phyloP scores from a whole-genome alignment of 2,329 filamentous ascomycete species.

The Teratosphaeria nubilosa region DNA sequence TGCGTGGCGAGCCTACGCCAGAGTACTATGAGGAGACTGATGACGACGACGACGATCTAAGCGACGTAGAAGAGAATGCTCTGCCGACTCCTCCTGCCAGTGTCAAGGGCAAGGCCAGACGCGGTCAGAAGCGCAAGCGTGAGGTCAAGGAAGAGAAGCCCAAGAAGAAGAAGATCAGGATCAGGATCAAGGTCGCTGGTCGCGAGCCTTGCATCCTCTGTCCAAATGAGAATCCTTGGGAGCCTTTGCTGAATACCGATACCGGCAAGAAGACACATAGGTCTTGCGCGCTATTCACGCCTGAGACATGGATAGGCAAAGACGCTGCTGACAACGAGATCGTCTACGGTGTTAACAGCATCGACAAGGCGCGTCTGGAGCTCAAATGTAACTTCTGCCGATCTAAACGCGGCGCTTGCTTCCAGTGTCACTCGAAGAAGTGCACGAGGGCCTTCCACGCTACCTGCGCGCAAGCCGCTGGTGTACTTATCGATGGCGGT shows the following conservation, averaged over 20 bases:
- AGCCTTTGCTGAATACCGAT: constrained; percentile 77
- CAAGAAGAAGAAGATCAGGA: constrained; percentile 63
- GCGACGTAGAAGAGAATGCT: constrained; percentile 45
- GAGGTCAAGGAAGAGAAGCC: constrained; percentile 38
- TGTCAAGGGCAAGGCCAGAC: constrained; percentile 57
- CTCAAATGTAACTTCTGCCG: constrained; percentile 93
- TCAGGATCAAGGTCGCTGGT: constrained; percentile 59
- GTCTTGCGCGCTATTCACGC: constrained; percentile 80
- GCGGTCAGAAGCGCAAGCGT: constrained; percentile 58
- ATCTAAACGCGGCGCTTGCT: constrained; percentile 88
- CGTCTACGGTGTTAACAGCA: constrained; percentile 67
- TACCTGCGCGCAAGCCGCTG: constrained; percentile 84
- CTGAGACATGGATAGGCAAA: constrained; percentile 76
- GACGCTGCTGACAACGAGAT: constrained; percentile 57
- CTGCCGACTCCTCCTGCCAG: constrained; percentile 70
- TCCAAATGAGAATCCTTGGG: constrained; percentile 75
- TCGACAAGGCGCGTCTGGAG: constrained; percentile 77
- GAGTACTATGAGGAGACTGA: constrained; percentile 75
- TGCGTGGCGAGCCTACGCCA: constrained; percentile 72
- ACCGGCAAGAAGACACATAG: constrained; percentile 80
- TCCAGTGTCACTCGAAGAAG: constrained; percentile 93
- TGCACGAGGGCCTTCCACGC: constrained; percentile 90
- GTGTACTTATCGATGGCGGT: constrained; percentile 81
- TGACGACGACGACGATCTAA: constrained; percentile 48
- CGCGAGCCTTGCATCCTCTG: constrained; percentile 84